phyloP scores from a whole-genome alignment of 768 basidiomycete genomes.

The Gyrodon lividus region DNA sequence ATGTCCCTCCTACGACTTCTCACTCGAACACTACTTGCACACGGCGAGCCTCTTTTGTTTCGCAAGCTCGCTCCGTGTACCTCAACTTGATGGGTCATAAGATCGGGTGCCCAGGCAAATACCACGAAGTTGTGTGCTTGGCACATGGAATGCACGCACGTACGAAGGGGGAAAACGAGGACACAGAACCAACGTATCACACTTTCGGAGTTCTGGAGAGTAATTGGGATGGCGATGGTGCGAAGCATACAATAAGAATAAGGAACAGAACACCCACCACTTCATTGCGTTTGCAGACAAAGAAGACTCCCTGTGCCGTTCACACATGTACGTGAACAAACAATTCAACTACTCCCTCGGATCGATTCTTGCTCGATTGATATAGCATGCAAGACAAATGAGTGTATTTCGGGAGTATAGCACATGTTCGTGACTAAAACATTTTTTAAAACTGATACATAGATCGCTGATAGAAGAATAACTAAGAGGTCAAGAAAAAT shows the following conservation, averaged over 20 bases:
- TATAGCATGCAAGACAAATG: slow-evolving; percentile 71
- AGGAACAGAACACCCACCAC: slow-evolving; percentile 59
- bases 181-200: slow-evolving; percentile 49
- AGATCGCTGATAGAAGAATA: slow-evolving; percentile 55
- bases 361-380: slow-evolving; percentile 49
- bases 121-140: slow-evolving; percentile 92
- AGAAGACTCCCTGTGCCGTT: slow-evolving; percentile 95
- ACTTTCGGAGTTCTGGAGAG: slow-evolving; percentile 77
- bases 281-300: slow-evolving; percentile 85
- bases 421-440: slow-evolving; percentile 93
- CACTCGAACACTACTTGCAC: slow-evolving; percentile 69
- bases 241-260: background rate
- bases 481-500: background rate
- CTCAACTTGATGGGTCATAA: slow-evolving; percentile 88
- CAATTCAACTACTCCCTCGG: slow-evolving; percentile 78
- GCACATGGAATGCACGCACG: slow-evolving; percentile 75
- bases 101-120: slow-evolving; percentile 81
- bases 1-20: slow-evolving; percentile 51
- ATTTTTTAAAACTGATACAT: slow-evolving; percentile 87
- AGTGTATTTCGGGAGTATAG: slow-evolving; percentile 70
- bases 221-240: slow-evolving; percentile 25
- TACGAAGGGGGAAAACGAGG: too few relatives aligned
- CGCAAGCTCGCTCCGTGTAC: slow-evolving; percentile 69
- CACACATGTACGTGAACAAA: slow-evolving; percentile 91
- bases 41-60: slow-evolving; percentile 65